Base-by-base conservation (phyloP, 2,329 filamentous ascomycete species). In the Aplosporella prunicola region DNA sequence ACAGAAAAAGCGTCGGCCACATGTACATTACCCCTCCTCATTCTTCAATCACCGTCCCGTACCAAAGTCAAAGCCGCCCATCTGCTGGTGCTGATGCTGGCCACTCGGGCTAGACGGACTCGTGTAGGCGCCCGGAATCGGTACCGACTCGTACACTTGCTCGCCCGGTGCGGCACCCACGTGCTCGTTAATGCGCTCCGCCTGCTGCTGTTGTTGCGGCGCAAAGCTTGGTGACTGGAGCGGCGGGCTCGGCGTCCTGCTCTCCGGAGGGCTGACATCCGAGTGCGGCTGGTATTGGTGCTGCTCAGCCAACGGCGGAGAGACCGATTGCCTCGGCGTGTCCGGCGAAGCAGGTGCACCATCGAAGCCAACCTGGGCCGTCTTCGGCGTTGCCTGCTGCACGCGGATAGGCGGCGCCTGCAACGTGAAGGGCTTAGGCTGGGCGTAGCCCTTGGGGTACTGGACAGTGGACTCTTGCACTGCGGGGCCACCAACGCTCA, bases 51-150 rank as follows among this genome's bases (percentile, higher is more conserved):
- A n/a, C n/a, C n/a, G n/a, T n/a, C n/a, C n/a, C n/a, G n/a, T n/a
- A n/a, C 59, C 59, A 40, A 62, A 62, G 43, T 62, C 58, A 32
- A 62, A 62, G 20, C 57, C 56, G 18, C 38, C 40, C 29, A 43
- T 45, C 14, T 46, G 40, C 34, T 51, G 49, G 17, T 47, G 47
- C 26, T 46, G 49, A 22, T 58, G 55, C 29, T 58, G 58, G 47
- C 66, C 27, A 18, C 16, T 32, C 5, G 66, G 64, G 35, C 58
- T 64, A 39, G 56, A 51, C 5, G 68, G 64, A 39, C 61, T 66
- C 5, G 72, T 67, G 55, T 95, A 95, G 0, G 87, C 83, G 5
- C 82, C 83, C 0, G 89, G 89, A 42, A 95, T 94, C 1, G 88
- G 85, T 20, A 95, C 89, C 15, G 80, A 67, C 9, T 80, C 88